Conservation (phyloP, 768 basidiomycete species). For the Termitomyces sp. region DNA sequence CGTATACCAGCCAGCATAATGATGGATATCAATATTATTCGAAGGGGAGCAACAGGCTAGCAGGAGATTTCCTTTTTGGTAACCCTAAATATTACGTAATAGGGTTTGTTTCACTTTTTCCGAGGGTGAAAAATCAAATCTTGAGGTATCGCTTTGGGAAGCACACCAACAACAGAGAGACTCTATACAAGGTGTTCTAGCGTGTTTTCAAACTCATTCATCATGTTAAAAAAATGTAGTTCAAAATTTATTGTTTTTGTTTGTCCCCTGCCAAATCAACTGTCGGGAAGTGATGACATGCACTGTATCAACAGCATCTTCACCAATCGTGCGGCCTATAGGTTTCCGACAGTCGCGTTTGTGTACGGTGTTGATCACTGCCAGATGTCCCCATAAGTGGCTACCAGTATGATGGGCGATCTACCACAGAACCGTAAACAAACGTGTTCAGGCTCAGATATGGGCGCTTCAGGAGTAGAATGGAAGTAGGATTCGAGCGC, state of each 20-base stretch:
- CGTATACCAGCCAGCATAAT: neutral
- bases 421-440: no score
- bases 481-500: no score
- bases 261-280: neutral
- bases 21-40: neutral
- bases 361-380: no score
- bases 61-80: neutral
- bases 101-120: neutral
- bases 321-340: no score
- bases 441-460: no score
- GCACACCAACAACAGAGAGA: neutral
- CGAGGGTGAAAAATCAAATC: neutral
- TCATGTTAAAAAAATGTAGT: slow-evolving; percentile 5
- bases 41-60: neutral
- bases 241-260: neutral
- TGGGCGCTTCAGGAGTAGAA: no score
- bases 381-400: no score
- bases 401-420: no score
- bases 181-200: neutral
- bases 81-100: neutral
- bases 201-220: neutral
- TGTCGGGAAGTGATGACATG: neutral
- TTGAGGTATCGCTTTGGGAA: neutral
- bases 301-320: neutral
- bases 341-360: no score